Evolutionary conservation across 345 rosid species (phyloP).

Genomic region (Boechera divaricarpa): DNA sequence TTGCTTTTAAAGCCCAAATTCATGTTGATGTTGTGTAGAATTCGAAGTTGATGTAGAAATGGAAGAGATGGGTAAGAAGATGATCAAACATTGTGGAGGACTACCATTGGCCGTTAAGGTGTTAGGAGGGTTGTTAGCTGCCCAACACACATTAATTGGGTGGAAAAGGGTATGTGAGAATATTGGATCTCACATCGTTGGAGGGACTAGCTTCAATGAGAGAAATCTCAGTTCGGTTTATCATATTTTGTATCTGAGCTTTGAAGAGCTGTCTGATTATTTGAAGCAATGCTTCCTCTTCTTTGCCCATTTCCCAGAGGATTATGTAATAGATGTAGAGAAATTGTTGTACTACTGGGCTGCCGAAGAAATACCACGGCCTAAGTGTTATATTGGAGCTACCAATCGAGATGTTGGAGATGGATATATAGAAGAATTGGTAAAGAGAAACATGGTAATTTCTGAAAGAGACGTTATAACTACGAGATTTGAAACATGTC

Average conservation of each 20-base stretch:
- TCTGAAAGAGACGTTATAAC: background rate
- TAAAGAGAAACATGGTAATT: constrained; percentile 47
- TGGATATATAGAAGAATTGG: constrained; percentile 43
- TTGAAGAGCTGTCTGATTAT: constrained; percentile 9
- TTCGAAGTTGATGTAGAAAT: too few species aligned
- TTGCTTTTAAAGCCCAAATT: too few species aligned
- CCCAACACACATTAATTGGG: background rate
- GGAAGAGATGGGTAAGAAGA: too few species aligned
- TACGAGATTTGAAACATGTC: background rate
- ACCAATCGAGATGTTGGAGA: too few species aligned
- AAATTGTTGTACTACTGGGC: constrained; percentile 46
- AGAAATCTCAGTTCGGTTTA: background rate
- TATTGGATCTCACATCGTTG: background rate
- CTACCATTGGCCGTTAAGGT: too few species aligned
- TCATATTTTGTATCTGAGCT: background rate
- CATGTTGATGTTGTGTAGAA: too few species aligned
- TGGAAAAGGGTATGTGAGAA: too few species aligned
- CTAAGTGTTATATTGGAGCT: too few species aligned
- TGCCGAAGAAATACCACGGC: constrained; percentile 44
- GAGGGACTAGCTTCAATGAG: background rate
- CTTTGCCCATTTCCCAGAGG: constrained; percentile 26
- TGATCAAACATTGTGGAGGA: too few species aligned
- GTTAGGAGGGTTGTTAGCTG: constrained; percentile 11
- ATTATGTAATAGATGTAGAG: too few species aligned
- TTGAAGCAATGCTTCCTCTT: constrained; percentile 38